Conservation (phyloP, 768 basidiomycete species). For the Xerocomus spinulosus region DNA sequence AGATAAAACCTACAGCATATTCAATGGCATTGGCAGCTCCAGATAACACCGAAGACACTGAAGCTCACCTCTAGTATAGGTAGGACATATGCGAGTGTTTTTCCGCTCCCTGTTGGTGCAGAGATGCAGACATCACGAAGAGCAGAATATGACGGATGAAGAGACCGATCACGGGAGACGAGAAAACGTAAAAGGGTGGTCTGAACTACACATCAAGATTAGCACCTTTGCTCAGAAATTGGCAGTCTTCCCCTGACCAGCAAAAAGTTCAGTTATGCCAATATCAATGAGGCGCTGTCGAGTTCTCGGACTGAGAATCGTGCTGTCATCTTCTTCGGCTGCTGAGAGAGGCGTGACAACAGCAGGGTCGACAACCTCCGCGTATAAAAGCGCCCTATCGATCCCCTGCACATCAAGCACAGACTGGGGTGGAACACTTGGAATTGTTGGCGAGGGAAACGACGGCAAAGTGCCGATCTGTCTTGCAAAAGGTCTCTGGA, state of each 20-base stretch:
- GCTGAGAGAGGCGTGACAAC: constrained; percentile 41
- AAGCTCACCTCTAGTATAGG: constrained; percentile 79
- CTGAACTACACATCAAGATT: constrained; percentile 59
- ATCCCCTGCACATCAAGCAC: constrained; percentile 75
- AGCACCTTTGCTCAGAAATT: constrained; percentile 4
- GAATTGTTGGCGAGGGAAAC: constrained; percentile 65
- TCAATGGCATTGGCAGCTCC: neutral
- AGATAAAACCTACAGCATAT: constrained; percentile 54
- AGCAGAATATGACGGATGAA: constrained; percentile 64
- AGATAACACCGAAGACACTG: neutral
- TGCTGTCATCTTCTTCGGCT: constrained; percentile 35
- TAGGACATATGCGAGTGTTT: constrained; percentile 93
- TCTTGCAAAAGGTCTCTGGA: constrained; percentile 6
- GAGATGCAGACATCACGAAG: constrained; percentile 87
- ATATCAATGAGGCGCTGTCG: constrained; percentile 62
- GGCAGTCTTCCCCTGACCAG: constrained; percentile 49
- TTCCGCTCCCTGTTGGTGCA: constrained; percentile 96
- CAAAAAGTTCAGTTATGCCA: constrained; percentile 84
- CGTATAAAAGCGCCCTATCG: constrained; percentile 65
- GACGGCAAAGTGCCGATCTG: constrained; percentile 47
- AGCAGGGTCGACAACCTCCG: constrained; percentile 62
- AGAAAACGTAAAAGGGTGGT: constrained; percentile 82
- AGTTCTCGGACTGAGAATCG: constrained; percentile 55
- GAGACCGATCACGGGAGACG: constrained; percentile 42
- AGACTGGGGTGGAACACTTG: constrained; percentile 64